Percentiles rank a stretch among this genome's conserved stretches.
Conservation (phyloP, 768 basidiomycete genomes). For the Lactarius psammicola region DNA sequence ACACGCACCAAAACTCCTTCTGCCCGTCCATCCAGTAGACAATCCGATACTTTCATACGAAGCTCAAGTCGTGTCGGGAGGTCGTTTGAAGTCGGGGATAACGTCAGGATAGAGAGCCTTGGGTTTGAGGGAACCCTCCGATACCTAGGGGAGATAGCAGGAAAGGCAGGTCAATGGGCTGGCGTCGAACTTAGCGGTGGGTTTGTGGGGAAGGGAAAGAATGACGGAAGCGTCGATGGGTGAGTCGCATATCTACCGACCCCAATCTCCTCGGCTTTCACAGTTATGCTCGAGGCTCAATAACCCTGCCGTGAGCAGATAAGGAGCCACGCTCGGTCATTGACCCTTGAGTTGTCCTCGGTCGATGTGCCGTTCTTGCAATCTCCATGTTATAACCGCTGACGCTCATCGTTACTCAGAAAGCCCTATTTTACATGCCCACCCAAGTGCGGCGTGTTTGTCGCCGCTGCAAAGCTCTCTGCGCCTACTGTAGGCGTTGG, state of each 20-base stretch:
- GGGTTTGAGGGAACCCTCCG: constrained; percentile 83
- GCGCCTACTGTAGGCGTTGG: constrained; percentile 63
- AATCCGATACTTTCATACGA: constrained; percentile 57
- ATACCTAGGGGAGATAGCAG: constrained; percentile 83
- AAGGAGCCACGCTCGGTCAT: neutral
- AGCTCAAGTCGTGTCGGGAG: constrained; percentile 46
- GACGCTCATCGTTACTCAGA: constrained; percentile 15
- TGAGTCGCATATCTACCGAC: constrained; percentile 43
- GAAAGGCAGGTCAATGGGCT: constrained; percentile 89
- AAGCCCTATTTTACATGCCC: constrained; percentile 76
- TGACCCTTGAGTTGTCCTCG: neutral
- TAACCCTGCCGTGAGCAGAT: constrained; percentile 1
- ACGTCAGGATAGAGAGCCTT: constrained; percentile 81
- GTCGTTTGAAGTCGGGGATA: constrained; percentile 70
- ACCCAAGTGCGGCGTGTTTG: constrained; percentile 87
- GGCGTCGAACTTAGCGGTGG: constrained; percentile 88
- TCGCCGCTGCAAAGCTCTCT: constrained; percentile 78
- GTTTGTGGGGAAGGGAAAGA: constrained; percentile 91
- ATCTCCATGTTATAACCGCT: neutral
- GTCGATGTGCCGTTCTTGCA: constrained; percentile 3
- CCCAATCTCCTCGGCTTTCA: constrained; percentile 22
- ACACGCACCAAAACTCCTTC: constrained; percentile 52
- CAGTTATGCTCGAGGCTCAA: constrained; percentile 1
- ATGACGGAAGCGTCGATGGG: constrained; percentile 88
- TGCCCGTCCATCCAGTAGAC: constrained; percentile 62